phyloP scores from a whole-genome alignment of 78 protist genomes.

The Chrysochromulina tobinii region DNA sequence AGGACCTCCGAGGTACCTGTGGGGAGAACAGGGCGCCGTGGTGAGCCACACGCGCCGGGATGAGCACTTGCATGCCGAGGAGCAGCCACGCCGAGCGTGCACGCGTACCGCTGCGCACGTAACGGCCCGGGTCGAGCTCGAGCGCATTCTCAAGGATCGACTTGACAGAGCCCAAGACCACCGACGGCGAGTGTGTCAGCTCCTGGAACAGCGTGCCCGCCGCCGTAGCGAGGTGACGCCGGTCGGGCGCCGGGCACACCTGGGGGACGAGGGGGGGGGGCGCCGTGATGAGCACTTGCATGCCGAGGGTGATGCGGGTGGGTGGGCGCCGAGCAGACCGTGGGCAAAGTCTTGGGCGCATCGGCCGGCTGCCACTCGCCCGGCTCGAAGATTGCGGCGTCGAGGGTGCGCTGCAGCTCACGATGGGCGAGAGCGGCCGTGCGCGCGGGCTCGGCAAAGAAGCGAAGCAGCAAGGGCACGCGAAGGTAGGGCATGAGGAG shows the following conservation, averaged over 20 bases:
- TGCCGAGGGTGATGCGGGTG: no score
- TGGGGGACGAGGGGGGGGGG: background rate
- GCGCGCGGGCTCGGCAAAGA: conserved; percentile 24
- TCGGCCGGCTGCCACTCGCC: conserved; percentile 9
- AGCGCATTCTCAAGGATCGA: background rate
- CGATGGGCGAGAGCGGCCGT: background rate
- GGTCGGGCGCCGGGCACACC: background rate
- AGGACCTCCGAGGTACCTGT: background rate
- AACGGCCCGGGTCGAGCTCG: conserved; percentile 48
- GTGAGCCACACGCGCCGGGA: no score
- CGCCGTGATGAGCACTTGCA: no score
- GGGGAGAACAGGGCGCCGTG: no score
- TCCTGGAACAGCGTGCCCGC: conserved; percentile 51
- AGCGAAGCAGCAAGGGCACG: background rate
- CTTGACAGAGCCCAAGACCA: background rate
- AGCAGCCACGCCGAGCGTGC: no score
- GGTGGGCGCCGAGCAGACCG: no score
- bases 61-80: no score
- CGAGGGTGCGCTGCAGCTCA: conserved; percentile 37
- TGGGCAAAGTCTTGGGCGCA: background rate
- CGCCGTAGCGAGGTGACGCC: conserved; percentile 40
- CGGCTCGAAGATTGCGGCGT: conserved; percentile 55
- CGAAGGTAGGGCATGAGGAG: conserved; percentile 52
- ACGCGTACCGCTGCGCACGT: background rate
- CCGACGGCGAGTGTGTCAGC: conserved; percentile 11